Evolutionary conservation across 495 filamentous ascomycete species (phyloP), one percentile per base, ranked within the genome.

Genomic region (Xylaria curta): DNA sequence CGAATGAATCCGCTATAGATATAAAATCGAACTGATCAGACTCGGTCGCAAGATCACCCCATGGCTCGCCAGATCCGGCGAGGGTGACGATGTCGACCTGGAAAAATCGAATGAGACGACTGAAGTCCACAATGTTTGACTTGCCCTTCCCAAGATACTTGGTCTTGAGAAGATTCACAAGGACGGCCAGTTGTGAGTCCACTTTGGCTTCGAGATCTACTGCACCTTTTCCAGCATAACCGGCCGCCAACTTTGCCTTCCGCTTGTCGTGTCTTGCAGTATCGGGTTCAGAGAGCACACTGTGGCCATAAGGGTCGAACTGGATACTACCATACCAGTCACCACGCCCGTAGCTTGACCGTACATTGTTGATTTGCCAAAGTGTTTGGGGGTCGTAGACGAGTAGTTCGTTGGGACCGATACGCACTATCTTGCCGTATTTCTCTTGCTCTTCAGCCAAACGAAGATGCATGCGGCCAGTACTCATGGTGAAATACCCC

Each of bases 141-240:
- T 31, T 75, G 5, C 74, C 78, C 54, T 77, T 66, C 65, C 78
- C 79, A 47, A 80, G 66, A 56, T 81, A 81, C 26, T 78, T 80
- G 8, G 76, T 79, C 40, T 69, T 73, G 33, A 89, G 80, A 31
- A 83, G 75, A 19, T 77, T 60, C 13, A 86, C 71, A 13, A 87
- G 73, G 24, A 75, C 51, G 6, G 68, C 72, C n/a, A 89, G 15
- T 26, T 83, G 77, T 8, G 74, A 68, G 68, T 88, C 85, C 28
- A 90, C 78, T 3, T 80, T 78, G 13, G 67, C 47, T 73, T 90
- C 86, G 5, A 87, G 72, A n/a, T 78, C 60, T 17, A 78, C 74
- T 36, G 80, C 80, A n/a, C 88, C 86, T 76, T 84, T 86, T 42
- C 86, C 85, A 1, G 82, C 75, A 70, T 89, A 89, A 0, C 85